Conservation (phyloP, 768 basidiomycete species). For the Naganishia kalamii region DNA sequence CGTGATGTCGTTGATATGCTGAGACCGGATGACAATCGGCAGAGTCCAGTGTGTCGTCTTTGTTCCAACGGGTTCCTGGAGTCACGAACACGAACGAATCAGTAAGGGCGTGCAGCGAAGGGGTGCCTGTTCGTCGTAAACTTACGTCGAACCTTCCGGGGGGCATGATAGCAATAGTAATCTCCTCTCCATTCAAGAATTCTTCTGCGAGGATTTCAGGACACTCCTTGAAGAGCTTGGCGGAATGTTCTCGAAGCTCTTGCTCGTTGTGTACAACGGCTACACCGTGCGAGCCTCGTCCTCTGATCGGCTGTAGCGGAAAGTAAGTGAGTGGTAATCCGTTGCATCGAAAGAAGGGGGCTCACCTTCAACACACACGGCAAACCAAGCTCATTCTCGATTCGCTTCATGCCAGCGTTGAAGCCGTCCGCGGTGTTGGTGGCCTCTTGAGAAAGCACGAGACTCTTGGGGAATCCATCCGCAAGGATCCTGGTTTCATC, state of each 20-base stretch:
- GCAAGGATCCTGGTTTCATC: conserved; percentile 27
- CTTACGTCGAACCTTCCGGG: conserved; percentile 36
- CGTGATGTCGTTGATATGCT: conserved; percentile 36
- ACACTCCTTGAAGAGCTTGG: background rate
- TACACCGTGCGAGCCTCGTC: conserved; percentile 42
- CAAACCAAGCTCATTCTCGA: conserved; percentile 15
- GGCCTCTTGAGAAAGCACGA: conserved; percentile 6
- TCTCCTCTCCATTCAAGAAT: conserved; percentile 37
- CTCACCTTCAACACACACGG: conserved; percentile 31
- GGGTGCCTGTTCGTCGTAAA: background rate
- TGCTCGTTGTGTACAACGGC: conserved; percentile 22
- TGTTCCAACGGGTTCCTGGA: conserved; percentile 22
- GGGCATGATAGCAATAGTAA: conserved; percentile 41
- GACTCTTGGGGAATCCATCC: conserved; percentile 21
- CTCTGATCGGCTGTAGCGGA: conserved; percentile 31
- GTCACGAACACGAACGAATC: background rate
- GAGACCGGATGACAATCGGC: conserved; percentile 35
- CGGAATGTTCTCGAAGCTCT: conserved; percentile 20
- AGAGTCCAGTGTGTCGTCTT: conserved; percentile 33
- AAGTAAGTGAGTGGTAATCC: background rate
- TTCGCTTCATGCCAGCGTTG: conserved; percentile 1
- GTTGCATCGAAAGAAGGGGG: no score
- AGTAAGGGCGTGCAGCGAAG: background rate
- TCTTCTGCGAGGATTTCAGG: conserved; percentile 24
- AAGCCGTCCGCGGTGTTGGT: conserved; percentile 9